These are phyloP conservation scores for Eucalyptus sp. DNA, from an alignment of 345 rosid species.

Conservation along the genomic window DNA sequence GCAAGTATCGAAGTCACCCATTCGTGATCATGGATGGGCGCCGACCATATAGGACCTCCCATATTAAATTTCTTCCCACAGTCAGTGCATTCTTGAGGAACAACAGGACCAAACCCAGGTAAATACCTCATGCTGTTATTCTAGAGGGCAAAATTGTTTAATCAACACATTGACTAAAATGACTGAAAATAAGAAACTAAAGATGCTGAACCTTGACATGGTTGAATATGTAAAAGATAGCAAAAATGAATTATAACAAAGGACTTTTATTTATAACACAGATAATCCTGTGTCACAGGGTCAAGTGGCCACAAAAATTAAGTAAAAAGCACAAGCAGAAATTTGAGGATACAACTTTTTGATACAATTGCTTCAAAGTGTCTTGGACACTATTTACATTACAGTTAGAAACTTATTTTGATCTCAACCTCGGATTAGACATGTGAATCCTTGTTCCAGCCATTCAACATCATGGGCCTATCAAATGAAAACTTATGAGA, in stretches of 20 bases:
- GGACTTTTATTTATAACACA: neutral
- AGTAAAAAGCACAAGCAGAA: neutral
- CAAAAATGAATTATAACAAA: neutral
- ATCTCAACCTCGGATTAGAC: neutral
- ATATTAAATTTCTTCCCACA: constrained; percentile 93
- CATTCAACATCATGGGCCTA: neutral
- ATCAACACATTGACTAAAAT: neutral
- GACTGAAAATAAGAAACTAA: neutral
- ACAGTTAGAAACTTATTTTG: neutral
- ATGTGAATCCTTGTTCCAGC: neutral
- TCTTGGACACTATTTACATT: neutral
- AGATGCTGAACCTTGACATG: neutral
- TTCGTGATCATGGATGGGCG: constrained; percentile 87
- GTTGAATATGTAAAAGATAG: neutral
- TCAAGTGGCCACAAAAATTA: neutral
- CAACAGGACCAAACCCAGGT: constrained; percentile 90
- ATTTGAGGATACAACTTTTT: neutral
- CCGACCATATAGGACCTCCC: constrained; percentile 99
- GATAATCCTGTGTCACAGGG: neutral
- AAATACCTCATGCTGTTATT: constrained; percentile 75
- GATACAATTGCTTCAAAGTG: neutral
- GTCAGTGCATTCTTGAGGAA: constrained; percentile 82
- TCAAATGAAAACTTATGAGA: neutral
- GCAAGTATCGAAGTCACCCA: constrained; percentile 67
- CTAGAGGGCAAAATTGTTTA: constrained; percentile 16